Evolutionary conservation across 768 basidiomycete species (phyloP).

Genomic region (Boletus insuetus): DNA sequence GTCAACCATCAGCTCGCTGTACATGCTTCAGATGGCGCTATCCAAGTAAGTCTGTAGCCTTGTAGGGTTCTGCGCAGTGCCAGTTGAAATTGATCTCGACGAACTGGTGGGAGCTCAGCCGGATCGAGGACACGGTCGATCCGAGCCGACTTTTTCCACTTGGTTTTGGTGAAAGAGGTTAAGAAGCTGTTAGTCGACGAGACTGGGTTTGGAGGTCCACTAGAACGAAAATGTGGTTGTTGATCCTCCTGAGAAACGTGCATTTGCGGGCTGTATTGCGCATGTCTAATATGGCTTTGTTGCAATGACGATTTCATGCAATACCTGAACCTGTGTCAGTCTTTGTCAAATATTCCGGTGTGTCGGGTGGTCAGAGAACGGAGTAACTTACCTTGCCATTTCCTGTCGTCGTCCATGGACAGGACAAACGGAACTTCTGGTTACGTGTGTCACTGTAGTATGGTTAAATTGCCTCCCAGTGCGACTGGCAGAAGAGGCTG

Average conservation of each 20-base stretch:
- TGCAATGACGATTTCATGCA: slow-evolving; percentile 25
- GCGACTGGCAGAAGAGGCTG: no score
- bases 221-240: slow-evolving; percentile 22
- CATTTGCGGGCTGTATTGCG: neutral
- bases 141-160: slow-evolving; percentile 26
- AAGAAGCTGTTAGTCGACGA: slow-evolving; percentile 34
- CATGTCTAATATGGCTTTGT: slow-evolving; percentile 13
- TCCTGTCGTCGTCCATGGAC: slow-evolving; percentile 22
- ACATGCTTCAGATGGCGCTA: no score
- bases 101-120: slow-evolving; percentile 31
- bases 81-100: slow-evolving; percentile 22
- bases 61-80: neutral
- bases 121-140: slow-evolving; percentile 30
- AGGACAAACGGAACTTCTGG: slow-evolving; percentile 21
- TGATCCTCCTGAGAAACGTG: slow-evolving; percentile 13
- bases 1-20: no score
- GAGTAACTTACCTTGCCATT: slow-evolving; percentile 6
- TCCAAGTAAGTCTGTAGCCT: no score
- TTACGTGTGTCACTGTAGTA: slow-evolving; percentile 5
- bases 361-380: no score
- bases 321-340: no score
- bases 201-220: slow-evolving; percentile 28
- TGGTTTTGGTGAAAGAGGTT: slow-evolving; percentile 17
- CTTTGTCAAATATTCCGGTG: neutral
- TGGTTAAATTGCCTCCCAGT: no score